Base-by-base conservation (phyloP, 2,329 filamentous ascomycete genomes). In the Trichoderma citrinoviride region DNA sequence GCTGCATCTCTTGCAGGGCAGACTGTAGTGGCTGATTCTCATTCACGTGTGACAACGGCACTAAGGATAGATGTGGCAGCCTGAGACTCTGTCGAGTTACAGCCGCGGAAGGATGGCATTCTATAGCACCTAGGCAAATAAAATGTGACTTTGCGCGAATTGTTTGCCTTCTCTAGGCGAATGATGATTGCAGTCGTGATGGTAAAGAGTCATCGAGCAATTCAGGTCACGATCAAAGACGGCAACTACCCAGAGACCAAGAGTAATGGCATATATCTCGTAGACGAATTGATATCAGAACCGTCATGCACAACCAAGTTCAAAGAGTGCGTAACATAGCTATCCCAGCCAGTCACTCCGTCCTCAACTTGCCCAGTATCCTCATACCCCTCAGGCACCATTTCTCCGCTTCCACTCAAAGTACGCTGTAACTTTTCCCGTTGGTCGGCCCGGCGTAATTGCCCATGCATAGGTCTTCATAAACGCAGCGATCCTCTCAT, bases 391-490 rank as follows among this genome's bases (percentile, higher is more conserved):
- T 46, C 27, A 17, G 27, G 1, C 17, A 46, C 15, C 14, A 3
- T n/a, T 25, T 25, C 12, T 25, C n/a, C 21, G 43, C 7, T 14
- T 3, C n/a, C 27, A 43, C 41, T 54, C 50, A 63, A 63, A 63
- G 52, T 63, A 63, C n/a, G 60, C 60, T 19, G 50, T 47, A 19
- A 55, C 37, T 7, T 55, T 63, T 23, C 47, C 50, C n/a, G 33
- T 55, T 37, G 50, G 49, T 27, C 54, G 37, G 5, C 60, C 60
- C 3, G 25, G 15, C 0, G 50, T 33, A 40, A 63, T 47, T 10
- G 60, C 60, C 50, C 60, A 55, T 3, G 50, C 25, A 40, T 63
- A 63, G 6, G 15, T 55, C 19, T 37, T 7, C 60, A 63, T 63
- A 17, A 63, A 63, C 1, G 8, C 27, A 12, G 27, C 60, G 3